Conservation (phyloP, 2,329 filamentous ascomycete species). For the Aureobasidium subglaciale region DNA sequence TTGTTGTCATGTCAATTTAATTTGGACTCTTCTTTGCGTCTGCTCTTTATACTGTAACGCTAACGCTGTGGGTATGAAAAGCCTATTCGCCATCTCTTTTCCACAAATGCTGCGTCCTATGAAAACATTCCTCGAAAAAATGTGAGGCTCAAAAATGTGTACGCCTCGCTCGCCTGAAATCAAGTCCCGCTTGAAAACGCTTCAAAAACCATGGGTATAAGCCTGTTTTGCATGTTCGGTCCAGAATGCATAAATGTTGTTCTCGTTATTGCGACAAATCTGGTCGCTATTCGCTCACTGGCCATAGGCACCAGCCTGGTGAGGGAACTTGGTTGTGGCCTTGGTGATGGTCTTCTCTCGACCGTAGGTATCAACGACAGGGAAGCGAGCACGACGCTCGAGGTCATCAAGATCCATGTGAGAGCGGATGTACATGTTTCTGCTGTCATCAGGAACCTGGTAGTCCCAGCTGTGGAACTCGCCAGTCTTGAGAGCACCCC, state of each 20-base stretch:
- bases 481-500: constrained; percentile 70
- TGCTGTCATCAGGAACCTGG: constrained; percentile 61
- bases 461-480: constrained; percentile 79
- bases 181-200: constrained; percentile 11
- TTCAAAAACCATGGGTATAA: constrained; percentile 12
- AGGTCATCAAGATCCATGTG: constrained; percentile 74
- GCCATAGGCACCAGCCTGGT: constrained; percentile 29
- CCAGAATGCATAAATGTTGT: neutral
- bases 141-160: neutral
- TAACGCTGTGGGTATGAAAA: neutral
- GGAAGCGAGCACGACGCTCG: constrained; percentile 68
- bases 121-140: neutral
- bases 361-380: constrained; percentile 45
- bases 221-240: neutral
- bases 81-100: neutral
- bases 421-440: constrained; percentile 70
- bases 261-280: neutral
- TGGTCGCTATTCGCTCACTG: constrained; percentile 21
- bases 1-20: neutral
- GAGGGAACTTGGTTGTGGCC: constrained; percentile 22
- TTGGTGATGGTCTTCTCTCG: constrained; percentile 23
- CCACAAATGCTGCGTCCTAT: neutral
- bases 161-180: constrained; percentile 2
- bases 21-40: neutral
- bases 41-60: neutral